phyloP scores from a whole-genome alignment of 306 rosid genomes.

The Cajanus cajan region DNA sequence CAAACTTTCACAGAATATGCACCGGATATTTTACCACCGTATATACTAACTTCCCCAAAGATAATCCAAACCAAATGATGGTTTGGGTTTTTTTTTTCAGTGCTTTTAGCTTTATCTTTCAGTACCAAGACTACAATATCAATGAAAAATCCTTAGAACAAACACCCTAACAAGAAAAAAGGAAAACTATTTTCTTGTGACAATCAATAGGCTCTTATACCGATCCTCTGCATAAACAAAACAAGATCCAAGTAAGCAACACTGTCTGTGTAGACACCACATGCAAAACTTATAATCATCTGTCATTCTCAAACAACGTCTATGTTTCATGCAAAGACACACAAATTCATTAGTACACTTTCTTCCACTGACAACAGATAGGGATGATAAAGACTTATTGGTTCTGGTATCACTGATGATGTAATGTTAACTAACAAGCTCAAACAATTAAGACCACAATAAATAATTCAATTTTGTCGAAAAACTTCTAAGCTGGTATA shows the following conservation, averaged over 20 bases:
- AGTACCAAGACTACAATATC: neutral
- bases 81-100: neutral
- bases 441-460: neutral
- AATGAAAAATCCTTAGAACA: neutral
- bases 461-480: neutral
- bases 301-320: too few species aligned
- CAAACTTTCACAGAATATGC: neutral
- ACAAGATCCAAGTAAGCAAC: neutral
- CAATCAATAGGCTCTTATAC: neutral
- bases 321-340: neutral
- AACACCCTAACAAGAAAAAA: neutral
- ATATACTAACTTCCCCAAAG: neutral
- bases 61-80: neutral
- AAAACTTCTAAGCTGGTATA: neutral
- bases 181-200: neutral
- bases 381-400: neutral
- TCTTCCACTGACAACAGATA: neutral
- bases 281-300: neutral
- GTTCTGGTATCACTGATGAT: too few species aligned
- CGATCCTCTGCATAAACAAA: neutral
- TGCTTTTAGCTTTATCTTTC: neutral
- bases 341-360: neutral
- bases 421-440: too few species aligned
- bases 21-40: neutral
- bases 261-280: neutral